phyloP scores from a whole-genome alignment of 768 basidiomycete genomes.

The Mycena belliarum region DNA sequence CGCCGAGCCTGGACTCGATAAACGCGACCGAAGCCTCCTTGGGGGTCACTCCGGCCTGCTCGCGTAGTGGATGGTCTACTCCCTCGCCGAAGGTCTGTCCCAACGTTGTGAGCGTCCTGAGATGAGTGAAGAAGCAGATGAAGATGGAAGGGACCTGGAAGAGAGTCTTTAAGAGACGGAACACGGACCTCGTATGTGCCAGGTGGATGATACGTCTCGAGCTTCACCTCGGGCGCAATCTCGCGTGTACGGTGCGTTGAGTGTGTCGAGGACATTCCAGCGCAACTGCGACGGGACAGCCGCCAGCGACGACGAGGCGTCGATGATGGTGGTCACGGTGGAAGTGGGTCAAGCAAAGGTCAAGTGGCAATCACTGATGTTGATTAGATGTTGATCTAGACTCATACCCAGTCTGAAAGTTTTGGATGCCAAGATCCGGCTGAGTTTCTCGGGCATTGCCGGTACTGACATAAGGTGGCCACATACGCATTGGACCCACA shows the following conservation, averaged over 20 bases:
- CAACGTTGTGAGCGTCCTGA: neutral
- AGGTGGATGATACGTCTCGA: constrained; percentile 38
- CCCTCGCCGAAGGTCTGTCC: constrained; percentile 30
- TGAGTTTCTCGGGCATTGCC: too few species aligned
- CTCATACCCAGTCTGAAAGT: too few species aligned
- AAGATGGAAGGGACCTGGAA: too few species aligned
- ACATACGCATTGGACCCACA: too few species aligned
- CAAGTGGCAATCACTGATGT: too few species aligned
- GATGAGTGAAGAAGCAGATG: neutral
- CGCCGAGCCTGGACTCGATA: constrained; percentile 11
- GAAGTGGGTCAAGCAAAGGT: too few species aligned
- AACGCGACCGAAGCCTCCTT: constrained; percentile 32
- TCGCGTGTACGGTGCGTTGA: constrained; percentile 33
- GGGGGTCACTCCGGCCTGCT: constrained; percentile 23
- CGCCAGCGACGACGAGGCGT: constrained; percentile 29
- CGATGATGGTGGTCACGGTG: constrained; percentile 29
- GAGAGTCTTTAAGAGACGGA: neutral
- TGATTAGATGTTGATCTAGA: too few species aligned
- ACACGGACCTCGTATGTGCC: constrained; percentile 34
- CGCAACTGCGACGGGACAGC: constrained; percentile 8
- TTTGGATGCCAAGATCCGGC: too few species aligned
- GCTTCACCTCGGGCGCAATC: constrained; percentile 30
- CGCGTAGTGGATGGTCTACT: constrained; percentile 25
- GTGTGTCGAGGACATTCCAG: constrained; percentile 29
- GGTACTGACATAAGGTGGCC: too few species aligned